These are phyloP conservation scores for Babesia bigemina DNA, from an alignment of 169 alveolate genomes.

Conservation along the genomic window DNA sequence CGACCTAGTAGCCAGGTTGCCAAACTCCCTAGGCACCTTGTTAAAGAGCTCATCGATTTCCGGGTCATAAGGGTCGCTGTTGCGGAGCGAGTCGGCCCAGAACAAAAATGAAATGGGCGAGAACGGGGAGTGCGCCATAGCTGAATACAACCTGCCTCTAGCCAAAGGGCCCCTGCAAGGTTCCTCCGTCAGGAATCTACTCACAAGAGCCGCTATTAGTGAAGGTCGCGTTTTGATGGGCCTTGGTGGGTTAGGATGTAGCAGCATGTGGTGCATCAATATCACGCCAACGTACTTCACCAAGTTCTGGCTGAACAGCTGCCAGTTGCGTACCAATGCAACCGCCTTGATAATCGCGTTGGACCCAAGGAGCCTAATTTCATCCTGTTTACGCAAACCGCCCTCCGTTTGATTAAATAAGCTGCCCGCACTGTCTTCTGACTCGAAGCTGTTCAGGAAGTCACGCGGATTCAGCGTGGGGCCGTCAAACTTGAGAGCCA, in stretches of 20 bases:
- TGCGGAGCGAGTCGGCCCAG: slow-evolving; percentile 29
- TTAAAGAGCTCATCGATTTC: not conserved
- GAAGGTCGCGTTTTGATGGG: not conserved
- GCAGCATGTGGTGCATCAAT: slow-evolving; percentile 1
- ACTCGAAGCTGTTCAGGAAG: not conserved
- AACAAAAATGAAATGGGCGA: slow-evolving; percentile 27
- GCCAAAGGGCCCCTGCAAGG: not conserved
- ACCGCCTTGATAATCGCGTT: not conserved
- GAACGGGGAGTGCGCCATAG: slow-evolving; percentile 44
- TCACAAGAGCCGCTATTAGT: not conserved
- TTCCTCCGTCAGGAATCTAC: not conserved
- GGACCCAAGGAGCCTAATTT: not conserved
- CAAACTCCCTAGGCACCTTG: not conserved
- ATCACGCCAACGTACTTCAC: not conserved
- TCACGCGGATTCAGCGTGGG: not conserved
- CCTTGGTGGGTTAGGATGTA: no score
- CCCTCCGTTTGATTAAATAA: not conserved
- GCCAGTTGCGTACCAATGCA: slow-evolving; percentile 22
- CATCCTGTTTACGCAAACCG: not conserved
- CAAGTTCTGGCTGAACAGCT: slow-evolving; percentile 35
- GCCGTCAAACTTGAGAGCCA: not conserved
- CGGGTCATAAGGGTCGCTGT: not conserved
- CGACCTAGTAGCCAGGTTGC: not conserved
- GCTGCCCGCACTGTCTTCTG: not conserved
- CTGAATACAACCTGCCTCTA: slow-evolving; percentile 1